Evolutionary conservation across 2,329 filamentous ascomycete genomes (phyloP).

Genomic region (Scedosporium aurantiacum): DNA sequence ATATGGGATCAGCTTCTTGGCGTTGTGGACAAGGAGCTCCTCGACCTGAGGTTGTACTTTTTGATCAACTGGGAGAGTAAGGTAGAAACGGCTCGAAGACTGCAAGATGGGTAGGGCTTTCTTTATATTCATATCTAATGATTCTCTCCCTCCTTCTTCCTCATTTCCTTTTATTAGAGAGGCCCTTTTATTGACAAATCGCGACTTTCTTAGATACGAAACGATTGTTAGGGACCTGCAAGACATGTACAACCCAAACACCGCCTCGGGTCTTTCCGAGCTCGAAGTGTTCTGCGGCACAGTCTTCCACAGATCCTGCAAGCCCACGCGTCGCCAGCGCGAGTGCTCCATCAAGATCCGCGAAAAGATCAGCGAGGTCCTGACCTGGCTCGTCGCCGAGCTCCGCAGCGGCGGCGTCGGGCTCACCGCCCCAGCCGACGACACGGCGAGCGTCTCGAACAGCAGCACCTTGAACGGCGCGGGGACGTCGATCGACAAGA

Average conservation of each 20-base stretch:
- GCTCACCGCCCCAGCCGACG: neutral
- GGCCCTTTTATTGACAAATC: neutral
- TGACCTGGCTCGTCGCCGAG: slow-evolving; percentile 27
- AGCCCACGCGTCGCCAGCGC: slow-evolving; percentile 37
- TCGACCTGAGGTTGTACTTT: slow-evolving; percentile 10
- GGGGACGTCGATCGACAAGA: no score
- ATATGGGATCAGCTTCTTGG: slow-evolving; percentile 33
- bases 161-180: neutral
- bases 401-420: slow-evolving; percentile 16
- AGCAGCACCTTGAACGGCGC: neutral
- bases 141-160: neutral
- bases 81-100: slow-evolving; percentile 27
- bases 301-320: slow-evolving; percentile 39
- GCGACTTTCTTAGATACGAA: slow-evolving; percentile 4
- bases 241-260: slow-evolving; percentile 22
- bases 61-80: slow-evolving; percentile 22
- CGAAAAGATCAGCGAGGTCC: slow-evolving; percentile 38
- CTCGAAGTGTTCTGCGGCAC: slow-evolving; percentile 44
- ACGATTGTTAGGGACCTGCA: slow-evolving; percentile 16
- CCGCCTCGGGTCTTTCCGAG: slow-evolving; percentile 32
- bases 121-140: neutral
- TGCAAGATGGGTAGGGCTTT: slow-evolving; percentile 32
- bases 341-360: slow-evolving; percentile 40
- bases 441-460: neutral
- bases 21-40: slow-evolving; percentile 13